phyloP scores from a whole-genome alignment of 176 grass and related monocot species.

The Rhipidocladum racemiflorum region DNA sequence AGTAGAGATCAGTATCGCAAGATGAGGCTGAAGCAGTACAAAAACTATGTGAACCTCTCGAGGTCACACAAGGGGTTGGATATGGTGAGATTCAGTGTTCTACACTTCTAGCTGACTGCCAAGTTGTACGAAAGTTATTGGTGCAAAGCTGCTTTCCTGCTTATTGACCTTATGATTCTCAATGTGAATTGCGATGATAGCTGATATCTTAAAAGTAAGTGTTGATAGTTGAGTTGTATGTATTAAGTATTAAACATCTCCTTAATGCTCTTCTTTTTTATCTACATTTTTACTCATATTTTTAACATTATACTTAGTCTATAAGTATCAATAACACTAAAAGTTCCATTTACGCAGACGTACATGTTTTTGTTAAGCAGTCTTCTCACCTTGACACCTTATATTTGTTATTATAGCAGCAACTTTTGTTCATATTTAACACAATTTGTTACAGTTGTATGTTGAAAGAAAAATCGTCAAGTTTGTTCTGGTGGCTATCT shows the following conservation, averaged over 20 bases:
- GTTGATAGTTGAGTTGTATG: background rate
- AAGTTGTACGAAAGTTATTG: background rate
- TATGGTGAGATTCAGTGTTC: conserved; percentile 11
- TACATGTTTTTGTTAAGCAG: background rate
- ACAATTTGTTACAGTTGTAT: background rate
- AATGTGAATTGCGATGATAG: background rate
- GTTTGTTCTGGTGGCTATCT: background rate
- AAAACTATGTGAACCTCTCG: conserved; percentile 43
- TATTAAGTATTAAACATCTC: background rate
- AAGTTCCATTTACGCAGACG: background rate
- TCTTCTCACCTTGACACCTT: background rate
- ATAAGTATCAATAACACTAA: background rate
- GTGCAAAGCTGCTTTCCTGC: background rate
- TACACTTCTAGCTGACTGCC: background rate
- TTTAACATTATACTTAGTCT: background rate
- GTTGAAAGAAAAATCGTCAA: background rate
- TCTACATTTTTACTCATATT: background rate
- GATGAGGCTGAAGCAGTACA: conserved; percentile 57
- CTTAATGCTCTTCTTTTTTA: background rate
- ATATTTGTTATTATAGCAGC: background rate
- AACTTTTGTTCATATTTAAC: background rate
- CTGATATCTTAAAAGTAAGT: background rate
- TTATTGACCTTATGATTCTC: background rate
- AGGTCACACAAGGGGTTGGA: background rate
- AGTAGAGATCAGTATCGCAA: conserved; percentile 48